A percentile compares a stretch with the other conserved stretches of the same genome.
Evolutionary conservation across 1,284 basidiomycete species (phyloP).

Genomic region (Austroboletus rostrupii): DNA sequence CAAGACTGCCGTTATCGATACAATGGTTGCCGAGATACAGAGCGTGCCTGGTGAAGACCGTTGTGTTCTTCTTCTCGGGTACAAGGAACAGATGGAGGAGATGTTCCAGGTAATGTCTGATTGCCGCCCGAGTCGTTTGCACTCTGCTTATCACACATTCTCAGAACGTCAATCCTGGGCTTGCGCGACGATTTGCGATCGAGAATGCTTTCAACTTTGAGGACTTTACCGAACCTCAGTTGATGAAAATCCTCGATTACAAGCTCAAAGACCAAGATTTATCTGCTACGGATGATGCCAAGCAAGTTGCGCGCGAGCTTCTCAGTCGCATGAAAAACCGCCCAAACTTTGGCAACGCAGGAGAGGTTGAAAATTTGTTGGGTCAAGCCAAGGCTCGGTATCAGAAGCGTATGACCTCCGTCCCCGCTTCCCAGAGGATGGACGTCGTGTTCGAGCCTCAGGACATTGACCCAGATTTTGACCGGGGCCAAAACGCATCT

Average conservation of each 20-base stretch:
- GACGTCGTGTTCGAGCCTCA: conserved; percentile 50
- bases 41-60: conserved; percentile 64
- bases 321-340: conserved; percentile 47
- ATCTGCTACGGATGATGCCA: conserved; percentile 51
- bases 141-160: background rate
- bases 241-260: conserved; percentile 47
- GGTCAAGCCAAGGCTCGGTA: conserved; percentile 49
- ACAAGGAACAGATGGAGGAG: conserved; percentile 58
- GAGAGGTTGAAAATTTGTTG: conserved; percentile 65
- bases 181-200: conserved; percentile 59
- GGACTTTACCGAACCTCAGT: conserved; percentile 53
- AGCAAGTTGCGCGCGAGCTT: conserved; percentile 49
- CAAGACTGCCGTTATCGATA: conserved; percentile 67
- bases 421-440: conserved; percentile 31
- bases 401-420: conserved; percentile 39
- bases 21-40: conserved; percentile 69
- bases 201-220: conserved; percentile 32
- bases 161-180: conserved; percentile 66
- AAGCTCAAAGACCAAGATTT: conserved; percentile 58
- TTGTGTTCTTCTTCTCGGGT: conserved; percentile 62
- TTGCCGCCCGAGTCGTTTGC: background rate
- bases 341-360: conserved; percentile 66
- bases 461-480: conserved; percentile 60
- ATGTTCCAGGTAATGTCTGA: conserved; percentile 43
- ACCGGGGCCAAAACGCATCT: conserved; percentile 44